A percentile compares a stretch with the other conserved stretches of the same genome.
Conservation (phyloP, 768 basidiomycete genomes). For the Termitomyces sp. region DNA sequence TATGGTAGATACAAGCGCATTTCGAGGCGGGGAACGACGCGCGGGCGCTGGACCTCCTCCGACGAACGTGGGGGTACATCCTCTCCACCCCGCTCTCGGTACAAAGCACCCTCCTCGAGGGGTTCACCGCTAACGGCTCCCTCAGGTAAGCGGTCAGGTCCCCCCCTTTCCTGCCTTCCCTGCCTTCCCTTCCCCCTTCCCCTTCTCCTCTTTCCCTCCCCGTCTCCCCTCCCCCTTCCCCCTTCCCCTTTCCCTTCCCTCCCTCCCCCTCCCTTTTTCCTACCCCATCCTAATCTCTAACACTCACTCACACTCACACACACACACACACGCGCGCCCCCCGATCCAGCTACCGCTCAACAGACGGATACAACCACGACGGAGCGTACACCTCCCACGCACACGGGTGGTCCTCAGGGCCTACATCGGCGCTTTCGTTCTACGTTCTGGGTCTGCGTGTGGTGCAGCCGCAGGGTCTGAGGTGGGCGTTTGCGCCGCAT, state of each 20-base stretch:
- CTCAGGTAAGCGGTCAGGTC: slow-evolving; percentile 33
- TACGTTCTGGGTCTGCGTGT: slow-evolving; percentile 52
- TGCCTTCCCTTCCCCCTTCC: background rate
- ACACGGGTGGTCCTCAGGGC: slow-evolving; percentile 57
- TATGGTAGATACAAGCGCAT: slow-evolving; percentile 47
- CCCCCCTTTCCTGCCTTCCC: too few species aligned
- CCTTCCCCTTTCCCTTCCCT: too few species aligned
- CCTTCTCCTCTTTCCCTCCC: too few species aligned
- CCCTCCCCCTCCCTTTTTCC: background rate
- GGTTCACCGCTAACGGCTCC: slow-evolving; percentile 54
- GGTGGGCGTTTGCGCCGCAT: slow-evolving; percentile 46
- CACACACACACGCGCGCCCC: background rate
- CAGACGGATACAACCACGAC: slow-evolving; percentile 52
- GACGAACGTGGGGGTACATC: slow-evolving; percentile 58
- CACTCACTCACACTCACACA: too few species aligned
- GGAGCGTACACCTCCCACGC: slow-evolving; percentile 55
- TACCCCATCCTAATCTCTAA: background rate
- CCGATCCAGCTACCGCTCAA: slow-evolving; percentile 44
- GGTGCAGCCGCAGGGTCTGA: slow-evolving; percentile 40
- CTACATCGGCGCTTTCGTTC: slow-evolving; percentile 52
- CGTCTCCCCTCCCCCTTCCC: too few species aligned
- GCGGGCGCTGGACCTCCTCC: slow-evolving; percentile 47
- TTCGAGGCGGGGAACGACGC: slow-evolving; percentile 48
- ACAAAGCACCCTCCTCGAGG: slow-evolving; percentile 54
- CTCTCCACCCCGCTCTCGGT: slow-evolving; percentile 50